Evolutionary conservation across 352 stramenopile species (phyloP).

Genomic region (Pythium oligandrum): DNA sequence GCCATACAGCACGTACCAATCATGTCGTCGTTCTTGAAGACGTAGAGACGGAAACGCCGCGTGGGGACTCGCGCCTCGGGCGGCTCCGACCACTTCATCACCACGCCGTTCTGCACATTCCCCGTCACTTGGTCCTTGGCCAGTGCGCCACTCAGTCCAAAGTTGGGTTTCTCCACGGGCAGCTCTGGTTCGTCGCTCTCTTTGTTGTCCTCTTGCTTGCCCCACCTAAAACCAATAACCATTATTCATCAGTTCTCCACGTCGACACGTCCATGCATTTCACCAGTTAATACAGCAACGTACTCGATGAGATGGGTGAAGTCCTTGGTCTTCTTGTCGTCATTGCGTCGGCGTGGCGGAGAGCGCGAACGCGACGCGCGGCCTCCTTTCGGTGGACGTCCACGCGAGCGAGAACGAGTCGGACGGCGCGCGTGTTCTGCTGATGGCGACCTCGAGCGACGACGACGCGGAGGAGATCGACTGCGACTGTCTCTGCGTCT

Average conservation of each 20-base stretch:
- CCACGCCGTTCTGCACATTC: slow-evolving; percentile 95
- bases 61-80: slow-evolving; percentile 90
- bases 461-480: background rate
- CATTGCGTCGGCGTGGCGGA: background rate
- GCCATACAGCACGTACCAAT: slow-evolving; percentile 38
- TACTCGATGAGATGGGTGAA: slow-evolving; percentile 55
- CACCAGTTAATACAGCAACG: slow-evolving; percentile 4
- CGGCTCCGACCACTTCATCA: slow-evolving; percentile 98
- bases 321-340: slow-evolving; percentile 45
- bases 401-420: background rate
- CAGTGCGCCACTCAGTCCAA: slow-evolving; percentile 95
- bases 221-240: slow-evolving; percentile 37
- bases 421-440: background rate
- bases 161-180: slow-evolving; percentile 93
- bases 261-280: too few relatives aligned
- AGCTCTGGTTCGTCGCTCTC: slow-evolving; percentile 23
- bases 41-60: slow-evolving; percentile 94
- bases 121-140: slow-evolving; percentile 93
- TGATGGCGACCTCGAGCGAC: background rate
- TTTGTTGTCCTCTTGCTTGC: slow-evolving; percentile 62
- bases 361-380: slow-evolving; percentile 5
- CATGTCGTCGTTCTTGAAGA: slow-evolving; percentile 92
- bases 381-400: background rate
- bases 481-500: background rate
- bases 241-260: background rate